Percentiles rank a stretch among this genome's conserved stretches.
Evolutionary conservation across 257 asterid genomes (phyloP).

Genomic region (Gardenia jasminoides): DNA sequence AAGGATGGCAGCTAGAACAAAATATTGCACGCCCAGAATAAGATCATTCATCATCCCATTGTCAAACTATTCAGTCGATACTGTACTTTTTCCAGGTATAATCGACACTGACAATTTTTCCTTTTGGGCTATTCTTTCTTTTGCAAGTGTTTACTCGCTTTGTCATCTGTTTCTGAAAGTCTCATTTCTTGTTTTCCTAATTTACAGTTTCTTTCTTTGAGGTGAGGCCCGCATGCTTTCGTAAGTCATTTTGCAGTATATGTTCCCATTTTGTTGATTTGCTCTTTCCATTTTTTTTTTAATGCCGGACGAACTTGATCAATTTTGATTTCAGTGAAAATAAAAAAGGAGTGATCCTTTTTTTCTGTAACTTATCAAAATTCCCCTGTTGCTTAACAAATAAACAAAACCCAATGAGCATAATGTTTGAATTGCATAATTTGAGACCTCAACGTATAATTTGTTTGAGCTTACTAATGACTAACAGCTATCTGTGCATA

Average conservation of each 20-base stretch:
- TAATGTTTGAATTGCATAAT: neutral
- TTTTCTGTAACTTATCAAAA: too few species aligned
- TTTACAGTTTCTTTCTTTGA: conserved; percentile 88
- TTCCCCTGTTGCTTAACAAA: too few species aligned
- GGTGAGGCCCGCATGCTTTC: conserved; percentile 52
- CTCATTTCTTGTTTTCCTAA: neutral
- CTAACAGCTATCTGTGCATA: neutral
- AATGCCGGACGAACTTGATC: neutral
- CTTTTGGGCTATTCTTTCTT: neutral
- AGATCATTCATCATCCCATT: conserved; percentile 86
- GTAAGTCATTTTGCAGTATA: conserved; percentile 11
- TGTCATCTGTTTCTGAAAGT: neutral
- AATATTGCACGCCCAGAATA: conserved; percentile 90
- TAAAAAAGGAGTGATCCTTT: too few species aligned
- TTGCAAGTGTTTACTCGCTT: neutral
- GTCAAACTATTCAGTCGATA: conserved; percentile 76
- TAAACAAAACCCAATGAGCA: too few species aligned
- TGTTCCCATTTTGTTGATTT: conserved; percentile 1
- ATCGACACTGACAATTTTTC: too few species aligned
- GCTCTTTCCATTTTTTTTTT: neutral
- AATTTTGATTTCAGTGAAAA: neutral
- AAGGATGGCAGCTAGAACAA: conserved; percentile 86
- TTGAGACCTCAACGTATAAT: neutral
- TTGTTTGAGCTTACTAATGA: neutral
- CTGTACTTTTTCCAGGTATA: conserved; percentile 80